phyloP scores from a whole-genome alignment of 2,329 filamentous ascomycete genomes.

The Aspergillus costaricaensis region DNA sequence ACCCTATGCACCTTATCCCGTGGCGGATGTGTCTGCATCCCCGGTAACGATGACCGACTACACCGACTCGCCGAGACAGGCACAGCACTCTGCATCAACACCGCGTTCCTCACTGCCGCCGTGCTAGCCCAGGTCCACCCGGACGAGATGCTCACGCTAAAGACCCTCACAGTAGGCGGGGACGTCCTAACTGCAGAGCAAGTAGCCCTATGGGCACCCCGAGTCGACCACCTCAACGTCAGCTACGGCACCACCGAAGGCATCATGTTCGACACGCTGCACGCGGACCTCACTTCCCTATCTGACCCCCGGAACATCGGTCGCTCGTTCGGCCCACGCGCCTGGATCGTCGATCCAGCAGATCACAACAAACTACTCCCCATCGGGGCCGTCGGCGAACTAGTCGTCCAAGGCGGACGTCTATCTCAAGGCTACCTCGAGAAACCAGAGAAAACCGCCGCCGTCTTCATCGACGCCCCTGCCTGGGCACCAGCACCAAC shows the following conservation, averaged over 20 bases:
- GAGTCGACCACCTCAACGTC: slow-evolving; percentile 38
- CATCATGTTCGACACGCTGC: slow-evolving; percentile 15
- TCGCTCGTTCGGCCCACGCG: background rate
- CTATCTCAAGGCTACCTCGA: background rate
- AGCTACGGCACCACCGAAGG: slow-evolving; percentile 37
- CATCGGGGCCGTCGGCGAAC: slow-evolving; percentile 18
- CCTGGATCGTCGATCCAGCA: slow-evolving; percentile 38
- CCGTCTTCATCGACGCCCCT: background rate
- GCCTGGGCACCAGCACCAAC: background rate
- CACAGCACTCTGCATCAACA: background rate
- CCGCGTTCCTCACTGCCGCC: slow-evolving; percentile 58
- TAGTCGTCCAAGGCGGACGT: slow-evolving; percentile 30
- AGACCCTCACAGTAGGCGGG: slow-evolving; percentile 35
- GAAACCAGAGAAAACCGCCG: background rate
- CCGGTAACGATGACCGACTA: background rate
- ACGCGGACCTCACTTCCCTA: background rate
- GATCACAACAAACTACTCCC: slow-evolving; percentile 18
- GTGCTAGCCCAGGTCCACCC: slow-evolving; percentile 48
- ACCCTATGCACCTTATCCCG: background rate
- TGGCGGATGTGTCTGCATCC: slow-evolving; percentile 2
- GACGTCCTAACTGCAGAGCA: slow-evolving; percentile 27
- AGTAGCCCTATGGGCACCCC: slow-evolving; percentile 24
- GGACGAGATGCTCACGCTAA: slow-evolving; percentile 39
- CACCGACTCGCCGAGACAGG: background rate
- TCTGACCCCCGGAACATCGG: background rate